Percentiles rank a stretch among this genome's conserved stretches.
These are phyloP conservation scores for Cubamyces sp. DNA, from an alignment of 768 basidiomycete genomes.

Conservation along the genomic window DNA sequence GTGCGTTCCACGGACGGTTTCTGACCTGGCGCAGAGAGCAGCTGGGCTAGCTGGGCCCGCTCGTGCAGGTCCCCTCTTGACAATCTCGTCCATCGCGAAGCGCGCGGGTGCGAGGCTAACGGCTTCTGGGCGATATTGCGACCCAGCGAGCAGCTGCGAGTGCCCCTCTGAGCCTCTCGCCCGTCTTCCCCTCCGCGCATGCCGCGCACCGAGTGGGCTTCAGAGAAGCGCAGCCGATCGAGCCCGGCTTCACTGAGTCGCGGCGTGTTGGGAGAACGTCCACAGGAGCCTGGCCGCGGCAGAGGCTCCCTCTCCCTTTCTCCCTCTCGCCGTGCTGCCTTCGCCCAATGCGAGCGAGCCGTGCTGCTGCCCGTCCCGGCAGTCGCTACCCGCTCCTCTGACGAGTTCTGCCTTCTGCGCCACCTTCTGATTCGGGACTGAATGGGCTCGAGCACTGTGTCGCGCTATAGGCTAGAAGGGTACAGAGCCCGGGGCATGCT, in stretches of 20 bases:
- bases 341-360: constrained; percentile 6
- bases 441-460: constrained; percentile 7
- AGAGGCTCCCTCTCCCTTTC: too few relatives aligned
- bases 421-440: constrained; percentile 22
- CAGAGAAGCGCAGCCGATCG: not conserved
- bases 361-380: not conserved
- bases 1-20: constrained; percentile 21
- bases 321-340: too few relatives aligned
- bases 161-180: not conserved
- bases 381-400: not conserved
- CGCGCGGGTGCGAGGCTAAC: constrained; percentile 16
- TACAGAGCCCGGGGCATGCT: constrained; percentile 8
- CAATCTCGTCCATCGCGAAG: constrained; percentile 11
- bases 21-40: not conserved
- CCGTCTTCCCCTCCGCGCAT: not conserved
- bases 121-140: constrained; percentile 14
- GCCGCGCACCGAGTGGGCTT: not conserved
- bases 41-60: not conserved
- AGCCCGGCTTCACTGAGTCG: too few relatives aligned
- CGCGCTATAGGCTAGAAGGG: constrained; percentile 20
- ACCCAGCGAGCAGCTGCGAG: constrained; percentile 9
- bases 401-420: constrained; percentile 21
- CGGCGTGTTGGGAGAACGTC: too few relatives aligned
- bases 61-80: constrained; percentile 9
- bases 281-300: too few relatives aligned